Conservation (phyloP, 139 green algal genomes). For the Mesotaenium endlicherianum region DNA sequence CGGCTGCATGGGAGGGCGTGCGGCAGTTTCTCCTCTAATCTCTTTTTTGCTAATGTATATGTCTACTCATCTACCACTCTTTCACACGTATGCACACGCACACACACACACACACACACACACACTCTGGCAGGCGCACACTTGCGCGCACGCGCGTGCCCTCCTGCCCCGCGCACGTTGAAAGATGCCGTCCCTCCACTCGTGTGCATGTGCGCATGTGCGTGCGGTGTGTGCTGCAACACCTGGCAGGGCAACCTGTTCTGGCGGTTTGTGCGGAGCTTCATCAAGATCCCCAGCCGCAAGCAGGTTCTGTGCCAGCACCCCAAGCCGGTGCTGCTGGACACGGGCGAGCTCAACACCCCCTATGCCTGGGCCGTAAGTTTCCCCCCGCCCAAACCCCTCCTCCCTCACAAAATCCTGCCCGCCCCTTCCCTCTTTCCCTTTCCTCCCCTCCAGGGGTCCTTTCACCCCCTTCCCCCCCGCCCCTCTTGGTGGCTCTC, state of each 20-base stretch:
- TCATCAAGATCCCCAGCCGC: constrained; percentile 58
- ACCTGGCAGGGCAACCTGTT: constrained; percentile 65
- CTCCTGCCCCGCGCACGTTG: too few species aligned
- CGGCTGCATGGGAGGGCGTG: too few species aligned
- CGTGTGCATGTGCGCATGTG: neutral
- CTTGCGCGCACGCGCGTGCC: too few species aligned
- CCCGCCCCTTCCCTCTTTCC: neutral
- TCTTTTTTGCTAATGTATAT: too few species aligned
- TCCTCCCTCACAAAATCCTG: neutral
- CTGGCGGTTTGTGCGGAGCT: constrained; percentile 66
- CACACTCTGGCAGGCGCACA: too few species aligned
- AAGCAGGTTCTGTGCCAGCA: constrained; percentile 72
- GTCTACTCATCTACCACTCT: too few species aligned
- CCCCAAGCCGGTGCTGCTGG: constrained; percentile 83
- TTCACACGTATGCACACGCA: too few species aligned
- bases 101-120: too few species aligned
- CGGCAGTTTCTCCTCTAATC: too few species aligned
- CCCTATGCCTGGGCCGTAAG: constrained; percentile 71
- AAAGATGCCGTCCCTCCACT: too few species aligned
- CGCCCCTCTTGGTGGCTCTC: neutral
- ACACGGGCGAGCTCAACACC: constrained; percentile 66
- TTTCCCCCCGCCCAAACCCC: neutral
- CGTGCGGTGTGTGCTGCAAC: neutral
- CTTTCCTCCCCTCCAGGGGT: neutral
- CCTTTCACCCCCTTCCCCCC: neutral